Evolutionary conservation across 768 basidiomycete species (phyloP).

Genomic region (Suillus alpinus): DNA sequence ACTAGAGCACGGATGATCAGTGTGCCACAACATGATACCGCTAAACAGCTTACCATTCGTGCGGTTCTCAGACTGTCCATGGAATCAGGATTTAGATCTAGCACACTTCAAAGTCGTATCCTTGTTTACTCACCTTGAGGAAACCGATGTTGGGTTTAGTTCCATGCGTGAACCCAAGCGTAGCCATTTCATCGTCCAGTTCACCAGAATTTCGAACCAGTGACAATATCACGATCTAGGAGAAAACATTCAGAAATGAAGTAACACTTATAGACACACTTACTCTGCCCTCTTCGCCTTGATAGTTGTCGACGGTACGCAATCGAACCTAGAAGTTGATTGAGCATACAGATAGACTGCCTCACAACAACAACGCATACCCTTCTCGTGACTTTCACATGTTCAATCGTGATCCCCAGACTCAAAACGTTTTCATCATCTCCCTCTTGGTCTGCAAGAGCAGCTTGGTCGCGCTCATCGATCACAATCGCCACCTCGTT

Average conservation of each 20-base stretch:
- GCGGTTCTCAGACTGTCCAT: constrained; percentile 51
- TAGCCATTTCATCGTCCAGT: constrained; percentile 32
- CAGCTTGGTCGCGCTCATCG: constrained; percentile 65
- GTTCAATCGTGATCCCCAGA: constrained; percentile 32
- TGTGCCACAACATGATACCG: neutral
- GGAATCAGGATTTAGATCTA: neutral
- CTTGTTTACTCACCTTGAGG: constrained; percentile 50
- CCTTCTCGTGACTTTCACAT: constrained; percentile 49
- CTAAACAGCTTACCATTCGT: constrained; percentile 43
- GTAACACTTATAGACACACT: neutral
- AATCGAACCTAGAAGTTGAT: constrained; percentile 49
- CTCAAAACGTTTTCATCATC: constrained; percentile 26
- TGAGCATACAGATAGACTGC: neutral
- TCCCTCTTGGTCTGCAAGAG: constrained; percentile 52
- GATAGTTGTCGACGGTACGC: constrained; percentile 76
- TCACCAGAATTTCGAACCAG: constrained; percentile 70
- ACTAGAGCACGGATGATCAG: constrained; percentile 35
- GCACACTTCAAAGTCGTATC: neutral
- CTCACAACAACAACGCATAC: constrained; percentile 33
- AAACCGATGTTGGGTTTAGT: constrained; percentile 58
- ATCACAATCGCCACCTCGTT: constrained; percentile 58
- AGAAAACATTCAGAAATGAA: neutral
- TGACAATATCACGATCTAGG: constrained; percentile 68
- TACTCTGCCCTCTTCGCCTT: constrained; percentile 69
- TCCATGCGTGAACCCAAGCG: constrained; percentile 10